Percentiles rank a stretch among this genome's conserved stretches.
Evolutionary conservation across 2,329 filamentous ascomycete genomes (phyloP).

Genomic region (Exophiala dermatitidis): DNA sequence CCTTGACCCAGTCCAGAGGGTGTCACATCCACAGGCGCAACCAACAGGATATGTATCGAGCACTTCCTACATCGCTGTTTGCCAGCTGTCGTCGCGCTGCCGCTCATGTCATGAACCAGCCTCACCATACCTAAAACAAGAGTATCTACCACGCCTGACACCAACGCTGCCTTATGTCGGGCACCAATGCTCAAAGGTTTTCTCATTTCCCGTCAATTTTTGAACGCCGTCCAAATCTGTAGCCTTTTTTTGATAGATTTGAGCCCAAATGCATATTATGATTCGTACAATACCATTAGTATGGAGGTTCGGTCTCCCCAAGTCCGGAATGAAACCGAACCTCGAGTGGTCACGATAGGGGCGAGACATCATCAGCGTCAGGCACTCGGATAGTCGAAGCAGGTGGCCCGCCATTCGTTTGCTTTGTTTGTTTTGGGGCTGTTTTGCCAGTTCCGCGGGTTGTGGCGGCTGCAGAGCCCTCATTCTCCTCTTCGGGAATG

Average conservation of each 20-base stretch:
- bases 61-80: too few species aligned
- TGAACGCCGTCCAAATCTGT: not conserved
- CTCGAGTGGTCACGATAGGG: slow-evolving; percentile 14
- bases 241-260: too few species aligned
- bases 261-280: too few species aligned
- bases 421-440: slow-evolving; percentile 3
- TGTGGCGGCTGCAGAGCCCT: slow-evolving; percentile 1
- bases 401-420: not conserved
- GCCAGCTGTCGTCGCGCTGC: too few species aligned
- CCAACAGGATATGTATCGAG: too few species aligned
- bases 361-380: slow-evolving; percentile 16
- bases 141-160: slow-evolving; percentile 4
- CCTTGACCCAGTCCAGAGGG: too few species aligned
- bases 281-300: too few species aligned
- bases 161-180: slow-evolving; percentile 8
- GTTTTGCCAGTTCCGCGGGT: not conserved
- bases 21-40: too few species aligned
- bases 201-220: not conserved
- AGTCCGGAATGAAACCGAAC: not conserved
- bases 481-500: slow-evolving; percentile 63
- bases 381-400: not conserved
- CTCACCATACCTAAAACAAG: too few species aligned
- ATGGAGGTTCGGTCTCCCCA: too few species aligned
- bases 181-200: too few species aligned
- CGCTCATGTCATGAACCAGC: too few species aligned